Conservation (phyloP, 345 rosid genomes). For the Mallotus nudiflorus region DNA sequence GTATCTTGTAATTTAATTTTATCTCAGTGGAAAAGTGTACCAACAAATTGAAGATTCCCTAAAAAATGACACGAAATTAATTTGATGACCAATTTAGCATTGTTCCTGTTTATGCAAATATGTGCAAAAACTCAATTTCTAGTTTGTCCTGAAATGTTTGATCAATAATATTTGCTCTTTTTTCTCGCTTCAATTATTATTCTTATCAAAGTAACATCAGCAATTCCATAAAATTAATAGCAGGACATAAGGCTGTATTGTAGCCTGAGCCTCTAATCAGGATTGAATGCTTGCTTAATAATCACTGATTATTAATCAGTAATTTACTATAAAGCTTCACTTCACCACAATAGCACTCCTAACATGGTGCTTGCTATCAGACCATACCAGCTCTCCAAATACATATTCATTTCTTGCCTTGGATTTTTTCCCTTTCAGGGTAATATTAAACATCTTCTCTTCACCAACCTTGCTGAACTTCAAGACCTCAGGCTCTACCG, state of each 20-base stretch:
- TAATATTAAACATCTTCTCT: constrained; percentile 22
- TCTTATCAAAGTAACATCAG: neutral
- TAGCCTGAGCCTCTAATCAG: constrained; percentile 2
- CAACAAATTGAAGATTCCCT: no score
- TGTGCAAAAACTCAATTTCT: no score
- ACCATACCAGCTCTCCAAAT: constrained; percentile 29
- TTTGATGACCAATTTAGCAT: no score
- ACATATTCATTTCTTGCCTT: constrained; percentile 34
- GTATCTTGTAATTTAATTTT: no score
- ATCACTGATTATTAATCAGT: neutral
- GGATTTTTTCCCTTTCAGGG: constrained; percentile 14
- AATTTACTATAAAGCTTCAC: constrained; percentile 10
- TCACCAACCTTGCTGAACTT: constrained; percentile 24
- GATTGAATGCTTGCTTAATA: no score
- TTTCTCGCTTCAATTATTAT: neutral
- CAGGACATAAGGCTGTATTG: neutral
- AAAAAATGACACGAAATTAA: no score
- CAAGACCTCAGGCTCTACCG: constrained; percentile 23
- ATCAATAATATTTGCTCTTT: neutral
- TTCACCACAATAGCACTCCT: constrained; percentile 30
- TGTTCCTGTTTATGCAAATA: no score
- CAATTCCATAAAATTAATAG: neutral
- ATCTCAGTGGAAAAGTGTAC: no score
- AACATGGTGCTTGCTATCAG: constrained; percentile 22
- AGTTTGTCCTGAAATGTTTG: no score